Evolutionary conservation across 2,329 filamentous ascomycete genomes (phyloP).

Genomic region (Cladobotryum mycophilum): DNA sequence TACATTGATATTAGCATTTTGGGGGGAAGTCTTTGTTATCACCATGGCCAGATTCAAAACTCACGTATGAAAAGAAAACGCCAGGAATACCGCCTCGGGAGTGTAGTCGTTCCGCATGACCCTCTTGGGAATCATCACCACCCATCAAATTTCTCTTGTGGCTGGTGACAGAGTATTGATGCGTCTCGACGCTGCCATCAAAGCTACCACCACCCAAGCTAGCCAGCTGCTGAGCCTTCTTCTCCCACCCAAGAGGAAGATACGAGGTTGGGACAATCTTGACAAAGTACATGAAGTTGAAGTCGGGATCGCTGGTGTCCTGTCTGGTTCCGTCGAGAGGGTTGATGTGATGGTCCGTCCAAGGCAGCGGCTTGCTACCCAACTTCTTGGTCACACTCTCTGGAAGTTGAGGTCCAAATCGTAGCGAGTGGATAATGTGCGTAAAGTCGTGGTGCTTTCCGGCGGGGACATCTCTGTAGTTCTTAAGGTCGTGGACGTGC

Average conservation of each 20-base stretch:
- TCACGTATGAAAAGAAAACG: slow-evolving; percentile 96
- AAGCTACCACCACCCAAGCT: slow-evolving; percentile 41
- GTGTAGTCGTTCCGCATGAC: slow-evolving; percentile 87
- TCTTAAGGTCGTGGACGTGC: slow-evolving; percentile 95
- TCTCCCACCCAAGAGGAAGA: slow-evolving; percentile 83
- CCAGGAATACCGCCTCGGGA: slow-evolving; percentile 89
- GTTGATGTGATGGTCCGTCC: slow-evolving; percentile 88
- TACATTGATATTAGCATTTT: slow-evolving; percentile 26
- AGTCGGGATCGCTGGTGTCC: slow-evolving; percentile 72
- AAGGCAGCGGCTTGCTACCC: slow-evolving; percentile 46
- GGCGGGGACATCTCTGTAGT: slow-evolving; percentile 74
- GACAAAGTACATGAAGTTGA: slow-evolving; percentile 98
- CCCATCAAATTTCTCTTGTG: slow-evolving; percentile 85
- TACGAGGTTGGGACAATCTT: slow-evolving; percentile 98
- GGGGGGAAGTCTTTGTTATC: no score
- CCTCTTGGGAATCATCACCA: slow-evolving; percentile 77
- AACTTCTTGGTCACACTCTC: slow-evolving; percentile 60
- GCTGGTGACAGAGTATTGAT: slow-evolving; percentile 96
- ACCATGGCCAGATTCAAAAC: slow-evolving; percentile 28
- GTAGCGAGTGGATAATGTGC: slow-evolving; percentile 79
- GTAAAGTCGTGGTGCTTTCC: slow-evolving; percentile 76
- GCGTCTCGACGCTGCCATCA: slow-evolving; percentile 86
- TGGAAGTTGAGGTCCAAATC: slow-evolving; percentile 88
- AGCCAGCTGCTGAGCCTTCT: slow-evolving; percentile 34
- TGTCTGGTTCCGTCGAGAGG: slow-evolving; percentile 79